phyloP scores from a whole-genome alignment of 257 asterid species.

The Solanum habrochaites region DNA sequence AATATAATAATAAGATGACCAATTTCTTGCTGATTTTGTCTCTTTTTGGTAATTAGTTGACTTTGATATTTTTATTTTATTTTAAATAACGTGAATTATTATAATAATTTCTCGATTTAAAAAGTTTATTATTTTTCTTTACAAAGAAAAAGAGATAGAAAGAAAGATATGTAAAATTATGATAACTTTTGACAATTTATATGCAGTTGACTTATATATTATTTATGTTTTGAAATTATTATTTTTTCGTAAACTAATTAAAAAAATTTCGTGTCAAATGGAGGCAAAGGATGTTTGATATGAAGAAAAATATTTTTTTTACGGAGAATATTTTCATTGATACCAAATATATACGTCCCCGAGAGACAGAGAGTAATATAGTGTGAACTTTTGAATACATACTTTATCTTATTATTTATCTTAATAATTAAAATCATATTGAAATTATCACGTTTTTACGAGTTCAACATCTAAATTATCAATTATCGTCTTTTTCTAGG shows the following conservation, averaged over 20 bases:
- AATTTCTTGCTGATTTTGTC: not conserved
- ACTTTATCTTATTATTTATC: not conserved
- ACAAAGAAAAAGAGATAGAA: not conserved
- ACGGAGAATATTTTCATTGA: too few species aligned
- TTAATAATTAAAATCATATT: too few species aligned
- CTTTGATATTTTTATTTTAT: not conserved
- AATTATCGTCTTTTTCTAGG: not conserved
- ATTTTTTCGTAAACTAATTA: not conserved
- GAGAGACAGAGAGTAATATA: not conserved
- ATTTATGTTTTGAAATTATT: not conserved
- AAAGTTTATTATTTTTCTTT: not conserved
- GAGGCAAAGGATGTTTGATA: not conserved
- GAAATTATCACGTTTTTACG: too few species aligned
- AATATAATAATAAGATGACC: not conserved
- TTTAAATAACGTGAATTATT: not conserved
- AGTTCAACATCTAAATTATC: too few species aligned
- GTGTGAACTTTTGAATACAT: not conserved
- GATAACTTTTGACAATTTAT: not conserved
- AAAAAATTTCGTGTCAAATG: not conserved
- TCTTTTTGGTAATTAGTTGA: not conserved
- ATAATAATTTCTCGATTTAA: not conserved
- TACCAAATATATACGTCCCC: too few species aligned
- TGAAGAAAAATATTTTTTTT: too few species aligned
- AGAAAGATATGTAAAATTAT: not conserved
- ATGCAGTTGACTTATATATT: not conserved